Conservation (phyloP, 2,329 filamentous ascomycete species). For the Botrytis fragariae region DNA sequence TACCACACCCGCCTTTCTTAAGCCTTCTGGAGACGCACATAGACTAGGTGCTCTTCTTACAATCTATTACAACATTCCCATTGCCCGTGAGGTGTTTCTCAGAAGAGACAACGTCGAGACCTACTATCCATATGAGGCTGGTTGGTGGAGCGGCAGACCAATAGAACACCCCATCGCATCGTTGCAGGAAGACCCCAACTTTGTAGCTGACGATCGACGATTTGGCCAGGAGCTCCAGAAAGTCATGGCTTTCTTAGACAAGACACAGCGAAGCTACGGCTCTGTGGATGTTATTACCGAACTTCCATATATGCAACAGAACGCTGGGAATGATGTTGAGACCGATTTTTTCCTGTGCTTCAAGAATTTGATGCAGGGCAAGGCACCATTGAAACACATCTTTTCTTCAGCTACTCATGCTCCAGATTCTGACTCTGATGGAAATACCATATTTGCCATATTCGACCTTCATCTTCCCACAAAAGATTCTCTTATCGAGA, state of each 20-base stretch:
- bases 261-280: slow-evolving; percentile 58
- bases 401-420: slow-evolving; percentile 34
- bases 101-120: slow-evolving; percentile 42
- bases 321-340: slow-evolving; percentile 36
- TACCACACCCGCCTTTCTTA: slow-evolving; percentile 55
- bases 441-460: slow-evolving; percentile 34
- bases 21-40: slow-evolving; percentile 40
- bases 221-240: slow-evolving; percentile 47
- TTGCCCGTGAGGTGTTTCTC: slow-evolving; percentile 55
- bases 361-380: slow-evolving; percentile 24
- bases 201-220: slow-evolving; percentile 44
- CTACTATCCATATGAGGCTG: slow-evolving; percentile 53
- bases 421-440: slow-evolving; percentile 13
- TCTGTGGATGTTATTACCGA: slow-evolving; percentile 49
- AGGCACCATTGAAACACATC: slow-evolving; percentile 28
- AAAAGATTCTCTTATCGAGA: slow-evolving; percentile 30
- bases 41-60: slow-evolving; percentile 55
- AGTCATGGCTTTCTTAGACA: slow-evolving; percentile 61
- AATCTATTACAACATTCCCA: slow-evolving; percentile 58
- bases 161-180: slow-evolving; percentile 40
- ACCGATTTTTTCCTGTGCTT: slow-evolving; percentile 33
- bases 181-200: slow-evolving; percentile 24
- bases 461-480: slow-evolving; percentile 34
- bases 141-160: slow-evolving; percentile 61
- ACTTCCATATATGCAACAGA: slow-evolving; percentile 29